Percentiles rank a stretch among this genome's conserved stretches.
Conservation (phyloP, 345 rosid genomes). For the Eucalyptus paniculata region DNA sequence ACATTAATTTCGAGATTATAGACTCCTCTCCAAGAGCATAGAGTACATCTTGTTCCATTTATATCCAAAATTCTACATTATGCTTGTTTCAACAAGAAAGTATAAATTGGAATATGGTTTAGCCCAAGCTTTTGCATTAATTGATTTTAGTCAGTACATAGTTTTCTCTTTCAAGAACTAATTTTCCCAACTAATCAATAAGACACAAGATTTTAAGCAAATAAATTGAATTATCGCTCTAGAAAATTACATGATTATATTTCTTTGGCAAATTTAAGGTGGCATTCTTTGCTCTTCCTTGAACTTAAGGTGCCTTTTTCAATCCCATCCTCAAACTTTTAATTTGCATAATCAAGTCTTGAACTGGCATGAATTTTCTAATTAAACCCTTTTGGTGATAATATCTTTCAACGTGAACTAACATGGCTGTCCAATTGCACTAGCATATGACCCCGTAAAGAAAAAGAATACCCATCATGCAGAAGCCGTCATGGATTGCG, state of each 20-base stretch:
- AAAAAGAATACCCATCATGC: no score
- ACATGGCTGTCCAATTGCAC: rapidly evolving
- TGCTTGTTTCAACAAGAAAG: neutral
- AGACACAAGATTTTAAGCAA: no score
- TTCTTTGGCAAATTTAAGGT: neutral
- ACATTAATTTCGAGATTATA: neutral
- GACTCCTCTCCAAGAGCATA: neutral
- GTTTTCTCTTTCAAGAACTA: neutral
- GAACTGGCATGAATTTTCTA: neutral
- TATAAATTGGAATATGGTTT: neutral
- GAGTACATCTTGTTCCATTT: neutral
- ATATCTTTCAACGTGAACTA: no score
- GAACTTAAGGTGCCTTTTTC: neutral
- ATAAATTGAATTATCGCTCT: rapidly evolving
- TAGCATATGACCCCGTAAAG: rapidly evolving
- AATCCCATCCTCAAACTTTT: neutral
- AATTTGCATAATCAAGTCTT: neutral
- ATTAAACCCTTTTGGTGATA: rapidly evolving
- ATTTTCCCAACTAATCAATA: neutral
- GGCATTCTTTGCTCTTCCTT: neutral
- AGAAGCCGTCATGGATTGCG: rapidly evolving
- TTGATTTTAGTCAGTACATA: no score
- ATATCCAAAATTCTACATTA: neutral
- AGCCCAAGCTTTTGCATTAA: neutral
- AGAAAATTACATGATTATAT: no score